Evolutionary conservation across 805 yeast genomes (phyloP).

Genomic region (Candida incommunis): DNA sequence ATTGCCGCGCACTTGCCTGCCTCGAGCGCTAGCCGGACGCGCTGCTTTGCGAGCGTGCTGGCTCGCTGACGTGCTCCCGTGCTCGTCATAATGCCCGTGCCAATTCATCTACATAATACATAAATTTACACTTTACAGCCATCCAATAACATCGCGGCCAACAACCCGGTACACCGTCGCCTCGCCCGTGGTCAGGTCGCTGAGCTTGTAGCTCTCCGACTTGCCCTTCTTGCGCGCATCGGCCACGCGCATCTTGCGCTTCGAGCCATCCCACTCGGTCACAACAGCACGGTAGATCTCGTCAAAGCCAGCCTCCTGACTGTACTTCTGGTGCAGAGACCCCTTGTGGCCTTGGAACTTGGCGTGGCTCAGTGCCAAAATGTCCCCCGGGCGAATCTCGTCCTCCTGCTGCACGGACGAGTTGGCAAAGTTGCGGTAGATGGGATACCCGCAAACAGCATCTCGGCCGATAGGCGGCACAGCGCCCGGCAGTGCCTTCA

Average conservation of each 20-base stretch:
- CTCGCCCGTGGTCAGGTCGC: conserved; percentile 67
- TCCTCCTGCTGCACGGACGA: conserved; percentile 38
- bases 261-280: conserved; percentile 57
- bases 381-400: conserved; percentile 71
- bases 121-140: conserved; percentile 28
- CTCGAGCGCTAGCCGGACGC: no score
- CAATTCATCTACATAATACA: no score
- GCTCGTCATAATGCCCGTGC: no score
- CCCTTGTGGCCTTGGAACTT: conserved; percentile 52
- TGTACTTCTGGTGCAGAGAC: conserved; percentile 40
- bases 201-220: conserved; percentile 47
- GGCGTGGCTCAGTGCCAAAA: conserved; percentile 62
- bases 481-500: conserved; percentile 19
- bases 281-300: conserved; percentile 47
- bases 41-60: neutral
- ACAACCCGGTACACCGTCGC: conserved; percentile 69
- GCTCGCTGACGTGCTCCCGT: neutral
- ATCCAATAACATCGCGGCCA: conserved; percentile 56
- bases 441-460: conserved; percentile 40
- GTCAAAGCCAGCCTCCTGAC: conserved; percentile 44
- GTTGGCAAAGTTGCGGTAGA: conserved; percentile 42
- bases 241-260: conserved; percentile 28
- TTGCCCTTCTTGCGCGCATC: conserved; percentile 34
- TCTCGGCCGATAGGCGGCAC: conserved; percentile 43
- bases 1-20: no score